phyloP scores from a whole-genome alignment of 2,329 filamentous ascomycete species.

The Aspergillus luchuensis region DNA sequence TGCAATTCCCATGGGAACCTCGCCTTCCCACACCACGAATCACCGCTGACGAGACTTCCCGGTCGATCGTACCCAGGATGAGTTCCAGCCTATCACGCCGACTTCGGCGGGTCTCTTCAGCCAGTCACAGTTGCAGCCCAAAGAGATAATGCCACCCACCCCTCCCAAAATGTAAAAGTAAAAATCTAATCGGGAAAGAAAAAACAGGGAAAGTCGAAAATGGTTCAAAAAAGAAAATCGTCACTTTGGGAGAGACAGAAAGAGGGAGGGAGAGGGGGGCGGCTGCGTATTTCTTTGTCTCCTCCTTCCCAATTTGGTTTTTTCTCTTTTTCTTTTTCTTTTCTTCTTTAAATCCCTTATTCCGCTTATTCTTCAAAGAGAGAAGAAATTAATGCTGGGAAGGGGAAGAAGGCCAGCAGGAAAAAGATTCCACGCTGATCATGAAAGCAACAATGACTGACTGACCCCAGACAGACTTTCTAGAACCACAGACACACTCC shows the following conservation, averaged over 20 bases:
- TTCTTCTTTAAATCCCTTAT: not conserved
- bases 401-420: not conserved
- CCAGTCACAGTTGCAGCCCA: slow-evolving; percentile 8
- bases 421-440: not conserved
- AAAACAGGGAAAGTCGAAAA: not conserved
- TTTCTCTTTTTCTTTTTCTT: not conserved
- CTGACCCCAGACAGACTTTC: not conserved
- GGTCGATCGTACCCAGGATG: slow-evolving; percentile 18
- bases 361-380: not conserved
- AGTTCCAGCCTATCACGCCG: slow-evolving; percentile 14
- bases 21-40: slow-evolving; percentile 8
- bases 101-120: slow-evolving; percentile 2
- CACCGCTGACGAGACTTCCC: slow-evolving; percentile 13
- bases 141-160: not conserved
- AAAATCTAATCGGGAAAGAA: not conserved
- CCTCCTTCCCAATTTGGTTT: not conserved
- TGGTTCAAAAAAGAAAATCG: not conserved
- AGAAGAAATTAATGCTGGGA: not conserved
- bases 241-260: not conserved
- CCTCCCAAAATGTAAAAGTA: not conserved
- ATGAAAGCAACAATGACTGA: not conserved
- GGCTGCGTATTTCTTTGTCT: not conserved
- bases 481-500: not conserved
- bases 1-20: slow-evolving; percentile 7
- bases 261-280: not conserved